Evolutionary conservation across 2,329 filamentous ascomycete genomes (phyloP).

Genomic region (Aureobasidium sp.): DNA sequence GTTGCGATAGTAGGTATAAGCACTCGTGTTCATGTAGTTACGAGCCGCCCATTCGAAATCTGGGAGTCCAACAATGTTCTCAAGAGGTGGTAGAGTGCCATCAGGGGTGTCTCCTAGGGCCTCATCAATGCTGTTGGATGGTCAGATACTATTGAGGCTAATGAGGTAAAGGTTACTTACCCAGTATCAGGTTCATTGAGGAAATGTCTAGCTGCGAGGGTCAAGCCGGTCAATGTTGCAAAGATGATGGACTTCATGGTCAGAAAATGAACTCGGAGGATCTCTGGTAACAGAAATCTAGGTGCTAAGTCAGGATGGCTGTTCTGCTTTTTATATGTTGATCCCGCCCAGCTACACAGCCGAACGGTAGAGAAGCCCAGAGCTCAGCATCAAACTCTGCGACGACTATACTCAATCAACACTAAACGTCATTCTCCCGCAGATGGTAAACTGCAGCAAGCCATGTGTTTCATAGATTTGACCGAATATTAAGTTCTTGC

Average conservation of each 20-base stretch:
- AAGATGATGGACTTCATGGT: slow-evolving; percentile 15
- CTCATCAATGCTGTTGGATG: slow-evolving; percentile 30
- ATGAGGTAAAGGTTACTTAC: not conserved
- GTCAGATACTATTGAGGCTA: not conserved
- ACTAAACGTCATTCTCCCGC: not conserved
- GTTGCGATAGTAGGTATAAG: slow-evolving; percentile 34
- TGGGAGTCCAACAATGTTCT: slow-evolving; percentile 29
- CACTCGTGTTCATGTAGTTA: slow-evolving; percentile 37
- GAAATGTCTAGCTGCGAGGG: slow-evolving; percentile 37
- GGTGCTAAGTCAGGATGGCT: not conserved
- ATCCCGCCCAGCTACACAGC: slow-evolving; percentile 1
- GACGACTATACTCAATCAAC: not conserved
- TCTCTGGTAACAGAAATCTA: not conserved
- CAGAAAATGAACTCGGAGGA: no score
- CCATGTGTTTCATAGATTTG: slow-evolving; percentile 9
- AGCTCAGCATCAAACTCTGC: slow-evolving; percentile 1
- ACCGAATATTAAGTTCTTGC: not conserved
- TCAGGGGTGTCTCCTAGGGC: slow-evolving; percentile 30
- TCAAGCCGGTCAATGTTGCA: slow-evolving; percentile 20
- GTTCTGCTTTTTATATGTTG: not conserved
- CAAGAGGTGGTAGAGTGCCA: slow-evolving; percentile 29
- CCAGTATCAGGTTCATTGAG: slow-evolving; percentile 41
- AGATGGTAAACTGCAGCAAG: slow-evolving; percentile 1
- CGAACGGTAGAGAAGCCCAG: not conserved
- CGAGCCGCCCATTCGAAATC: slow-evolving; percentile 44